Evolutionary conservation across 179 eudicot genomes (phyloP).

Genomic region (Amaranthus tricolor): DNA sequence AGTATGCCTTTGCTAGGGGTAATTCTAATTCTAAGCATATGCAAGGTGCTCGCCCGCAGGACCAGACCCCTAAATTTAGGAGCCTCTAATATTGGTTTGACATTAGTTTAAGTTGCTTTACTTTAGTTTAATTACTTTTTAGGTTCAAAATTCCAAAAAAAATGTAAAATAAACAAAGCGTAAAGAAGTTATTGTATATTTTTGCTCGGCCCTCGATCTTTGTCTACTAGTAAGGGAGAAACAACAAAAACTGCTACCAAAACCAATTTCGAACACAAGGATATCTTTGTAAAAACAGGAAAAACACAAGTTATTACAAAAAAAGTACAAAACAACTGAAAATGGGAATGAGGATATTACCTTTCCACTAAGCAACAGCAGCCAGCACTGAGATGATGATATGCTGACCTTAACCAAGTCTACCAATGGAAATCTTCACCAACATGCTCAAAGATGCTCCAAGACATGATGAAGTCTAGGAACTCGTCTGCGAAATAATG

Average conservation of each 20-base stretch:
- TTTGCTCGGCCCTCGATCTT: too few species aligned
- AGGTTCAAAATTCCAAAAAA: background rate
- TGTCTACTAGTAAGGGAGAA: too few species aligned
- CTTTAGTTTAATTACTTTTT: too few species aligned
- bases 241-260: background rate
- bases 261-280: background rate
- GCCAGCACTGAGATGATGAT: conserved; percentile 22
- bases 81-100: too few species aligned
- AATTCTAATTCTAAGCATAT: too few species aligned
- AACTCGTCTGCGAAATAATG: conserved; percentile 75
- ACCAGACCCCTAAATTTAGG: too few species aligned
- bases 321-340: background rate
- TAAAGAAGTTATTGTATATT: background rate
- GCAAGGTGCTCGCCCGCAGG: too few species aligned
- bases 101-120: too few species aligned
- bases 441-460: conserved; percentile 49
- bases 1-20: too few species aligned
- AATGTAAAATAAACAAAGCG: background rate
- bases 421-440: conserved; percentile 15
- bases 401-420: conserved; percentile 24
- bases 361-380: conserved; percentile 35
- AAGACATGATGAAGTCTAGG: conserved; percentile 66
- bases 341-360: conserved; percentile 23
- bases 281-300: background rate
- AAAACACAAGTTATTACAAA: background rate